A percentile compares a stretch with the other conserved stretches of the same genome.
These are phyloP conservation scores for Apostasia shenzhenica DNA, from an alignment of 106 monocot genomes.

Conservation along the genomic window DNA sequence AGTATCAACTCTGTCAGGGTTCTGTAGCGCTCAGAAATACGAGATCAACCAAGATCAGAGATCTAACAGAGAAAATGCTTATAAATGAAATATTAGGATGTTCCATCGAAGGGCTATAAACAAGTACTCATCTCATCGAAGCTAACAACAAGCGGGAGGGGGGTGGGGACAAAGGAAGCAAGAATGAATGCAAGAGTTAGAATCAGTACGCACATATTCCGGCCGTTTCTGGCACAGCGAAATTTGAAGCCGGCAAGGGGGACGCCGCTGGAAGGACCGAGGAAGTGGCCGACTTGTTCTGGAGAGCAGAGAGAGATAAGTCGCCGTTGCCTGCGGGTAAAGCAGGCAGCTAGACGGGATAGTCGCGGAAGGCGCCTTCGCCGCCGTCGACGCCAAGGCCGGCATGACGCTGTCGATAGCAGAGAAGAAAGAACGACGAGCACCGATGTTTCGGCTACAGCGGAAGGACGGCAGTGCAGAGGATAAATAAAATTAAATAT, in stretches of 20 bases:
- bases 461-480: too few species aligned
- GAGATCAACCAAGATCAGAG: background rate
- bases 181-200: background rate
- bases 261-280: background rate
- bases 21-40: conserved; percentile 7
- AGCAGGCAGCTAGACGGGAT: background rate
- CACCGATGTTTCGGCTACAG: background rate
- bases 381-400: background rate
- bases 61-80: background rate
- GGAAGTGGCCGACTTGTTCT: background rate
- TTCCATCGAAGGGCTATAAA: background rate
- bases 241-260: background rate
- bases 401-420: background rate
- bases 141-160: background rate
- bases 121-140: background rate
- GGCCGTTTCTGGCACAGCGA: conserved; percentile 6
- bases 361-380: background rate
- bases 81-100: background rate
- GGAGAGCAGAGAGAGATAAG: background rate
- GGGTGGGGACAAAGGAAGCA: background rate
- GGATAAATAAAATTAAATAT: too few species aligned
- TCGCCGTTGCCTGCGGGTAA: background rate
- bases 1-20: conserved; percentile 23
- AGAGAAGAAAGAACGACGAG: background rate
- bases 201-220: conserved; percentile 1